Conservation (phyloP, 345 rosid species). For the Cardiospermum halicacabum region DNA sequence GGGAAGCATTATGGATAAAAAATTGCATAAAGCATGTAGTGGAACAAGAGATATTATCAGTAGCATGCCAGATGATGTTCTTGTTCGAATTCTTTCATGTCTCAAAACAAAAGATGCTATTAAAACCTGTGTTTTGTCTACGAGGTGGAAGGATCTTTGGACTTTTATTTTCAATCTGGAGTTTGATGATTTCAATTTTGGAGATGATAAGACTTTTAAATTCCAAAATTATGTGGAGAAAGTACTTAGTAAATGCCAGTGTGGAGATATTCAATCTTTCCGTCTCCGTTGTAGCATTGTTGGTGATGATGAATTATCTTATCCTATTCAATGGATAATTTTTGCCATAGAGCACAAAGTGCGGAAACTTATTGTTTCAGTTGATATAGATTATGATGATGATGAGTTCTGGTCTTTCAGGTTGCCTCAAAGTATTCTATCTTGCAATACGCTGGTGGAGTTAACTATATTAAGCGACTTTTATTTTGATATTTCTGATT, state of each 20-base stretch:
- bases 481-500: not conserved
- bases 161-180: not conserved
- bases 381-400: not conserved
- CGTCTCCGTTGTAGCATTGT: not conserved
- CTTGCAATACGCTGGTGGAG: constrained; percentile 2
- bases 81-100: constrained; percentile 15
- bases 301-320: too few relatives aligned
- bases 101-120: constrained; percentile 2
- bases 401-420: not conserved
- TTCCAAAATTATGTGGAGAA: constrained; percentile 1
- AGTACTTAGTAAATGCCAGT: constrained; percentile 1
- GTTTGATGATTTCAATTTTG: not conserved
- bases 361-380: not conserved
- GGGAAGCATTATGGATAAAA: not conserved
- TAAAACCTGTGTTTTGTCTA: constrained; percentile 7
- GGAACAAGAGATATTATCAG: constrained; percentile 1
- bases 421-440: not conserved
- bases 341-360: not conserved
- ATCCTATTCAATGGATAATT: not conserved
- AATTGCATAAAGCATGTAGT: not conserved
- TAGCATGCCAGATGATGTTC: constrained; percentile 6
- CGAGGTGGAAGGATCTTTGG: constrained; percentile 18
- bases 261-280: not conserved
- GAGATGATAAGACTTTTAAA: not conserved
- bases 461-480: not conserved